phyloP scores from a whole-genome alignment of 106 monocot species.

The Dendrobium catenatum region DNA sequence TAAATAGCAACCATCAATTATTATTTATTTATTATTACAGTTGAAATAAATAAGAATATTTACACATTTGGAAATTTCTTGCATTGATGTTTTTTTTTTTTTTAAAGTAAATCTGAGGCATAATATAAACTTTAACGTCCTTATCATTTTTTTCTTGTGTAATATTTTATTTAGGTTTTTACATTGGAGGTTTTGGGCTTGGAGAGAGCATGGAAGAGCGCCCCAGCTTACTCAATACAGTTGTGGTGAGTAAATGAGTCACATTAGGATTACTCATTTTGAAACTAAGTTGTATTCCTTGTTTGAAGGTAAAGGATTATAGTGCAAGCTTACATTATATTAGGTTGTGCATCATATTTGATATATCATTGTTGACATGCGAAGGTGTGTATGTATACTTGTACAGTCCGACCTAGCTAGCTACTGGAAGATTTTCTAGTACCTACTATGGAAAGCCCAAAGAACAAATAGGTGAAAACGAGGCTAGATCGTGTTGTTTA shows the following conservation, averaged over 20 bases:
- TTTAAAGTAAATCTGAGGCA: neutral
- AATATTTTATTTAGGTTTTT: constrained; percentile 55
- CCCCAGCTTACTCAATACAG: constrained; percentile 51
- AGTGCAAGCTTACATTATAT: neutral
- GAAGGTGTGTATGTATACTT: too few relatives aligned
- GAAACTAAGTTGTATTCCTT: neutral
- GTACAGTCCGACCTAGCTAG: too few relatives aligned
- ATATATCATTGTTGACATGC: neutral
- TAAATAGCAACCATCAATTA: neutral
- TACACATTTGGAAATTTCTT: neutral
- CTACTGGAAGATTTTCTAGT: too few relatives aligned
- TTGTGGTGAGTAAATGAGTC: constrained; percentile 40
- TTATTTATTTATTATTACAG: constrained; percentile 1
- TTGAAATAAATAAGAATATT: neutral
- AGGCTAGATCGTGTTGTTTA: neutral
- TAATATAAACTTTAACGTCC: neutral
- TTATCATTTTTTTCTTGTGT: constrained; percentile 1
- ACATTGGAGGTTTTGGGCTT: constrained; percentile 94
- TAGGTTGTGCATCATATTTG: neutral
- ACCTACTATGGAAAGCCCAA: too few relatives aligned
- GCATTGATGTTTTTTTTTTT: neutral
- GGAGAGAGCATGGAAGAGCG: constrained; percentile 92
- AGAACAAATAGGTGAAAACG: too few relatives aligned
- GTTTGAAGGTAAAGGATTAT: neutral
- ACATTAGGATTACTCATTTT: neutral